These are phyloP conservation scores for Alopecurus myosuroides DNA, from an alignment of 176 grass and related monocot genomes.

Conservation along the genomic window DNA sequence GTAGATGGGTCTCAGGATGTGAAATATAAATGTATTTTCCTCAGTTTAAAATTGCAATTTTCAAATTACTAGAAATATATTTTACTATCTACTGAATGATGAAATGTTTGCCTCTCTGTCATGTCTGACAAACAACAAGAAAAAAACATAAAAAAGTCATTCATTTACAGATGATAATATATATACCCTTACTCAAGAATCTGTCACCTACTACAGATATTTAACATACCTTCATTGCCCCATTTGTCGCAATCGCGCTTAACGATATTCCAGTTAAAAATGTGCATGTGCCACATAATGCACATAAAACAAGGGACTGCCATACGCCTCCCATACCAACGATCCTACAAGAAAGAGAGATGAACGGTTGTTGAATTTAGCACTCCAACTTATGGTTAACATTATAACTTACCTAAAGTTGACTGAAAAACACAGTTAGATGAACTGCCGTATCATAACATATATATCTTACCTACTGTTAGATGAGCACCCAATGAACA, in stretches of 20 bases:
- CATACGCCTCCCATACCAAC: conserved; percentile 90
- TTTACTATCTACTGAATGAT: not conserved
- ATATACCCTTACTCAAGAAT: not conserved
- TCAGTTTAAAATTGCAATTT: not conserved
- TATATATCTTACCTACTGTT: not conserved
- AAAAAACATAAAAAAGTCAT: not conserved
- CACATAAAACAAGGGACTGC: conserved; percentile 66
- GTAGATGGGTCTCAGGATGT: not conserved
- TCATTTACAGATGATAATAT: not conserved
- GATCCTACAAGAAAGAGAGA: conserved; percentile 53
- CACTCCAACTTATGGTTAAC: not conserved
- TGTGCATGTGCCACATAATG: conserved; percentile 78
- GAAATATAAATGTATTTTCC: conserved; percentile 1
- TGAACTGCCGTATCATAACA: not conserved
- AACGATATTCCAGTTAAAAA: conserved; percentile 88
- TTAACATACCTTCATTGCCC: conserved; percentile 87
- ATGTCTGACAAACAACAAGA: not conserved
- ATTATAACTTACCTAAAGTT: not conserved
- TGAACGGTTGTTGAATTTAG: not conserved
- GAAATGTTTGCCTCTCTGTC: not conserved
- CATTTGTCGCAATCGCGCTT: conserved; percentile 97
- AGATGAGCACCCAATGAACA: not conserved
- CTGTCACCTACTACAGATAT: not conserved
- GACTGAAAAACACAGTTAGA: not conserved
- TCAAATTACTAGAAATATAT: not conserved